These are phyloP conservation scores for Boechera retrofracta DNA, from an alignment of 345 rosid species.

Conservation along the genomic window DNA sequence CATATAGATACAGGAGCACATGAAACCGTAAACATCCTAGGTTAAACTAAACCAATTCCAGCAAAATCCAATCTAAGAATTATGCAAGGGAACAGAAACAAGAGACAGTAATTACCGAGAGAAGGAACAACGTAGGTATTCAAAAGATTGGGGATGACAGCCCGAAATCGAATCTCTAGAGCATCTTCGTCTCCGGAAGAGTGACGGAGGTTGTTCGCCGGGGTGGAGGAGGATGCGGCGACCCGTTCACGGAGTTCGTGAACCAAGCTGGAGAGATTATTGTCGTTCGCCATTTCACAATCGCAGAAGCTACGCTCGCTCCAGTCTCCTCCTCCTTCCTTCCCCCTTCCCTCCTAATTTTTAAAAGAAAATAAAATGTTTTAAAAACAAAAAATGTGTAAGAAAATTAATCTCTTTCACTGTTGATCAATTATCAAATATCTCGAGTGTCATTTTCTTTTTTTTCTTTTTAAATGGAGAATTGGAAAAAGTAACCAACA, in stretches of 20 bases:
- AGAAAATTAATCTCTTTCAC: no score
- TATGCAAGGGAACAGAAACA: conserved; percentile 4
- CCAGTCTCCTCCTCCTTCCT: conserved; percentile 3
- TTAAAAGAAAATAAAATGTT: conserved; percentile 17
- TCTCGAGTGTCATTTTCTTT: no score
- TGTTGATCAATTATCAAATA: no score
- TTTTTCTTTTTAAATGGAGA: no score
- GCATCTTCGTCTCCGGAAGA: conserved; percentile 58
- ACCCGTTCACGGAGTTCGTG: conserved; percentile 87
- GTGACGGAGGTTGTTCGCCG: conserved; percentile 44
- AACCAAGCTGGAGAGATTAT: conserved; percentile 69
- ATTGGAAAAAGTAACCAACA: no score
- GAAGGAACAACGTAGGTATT: conserved; percentile 80
- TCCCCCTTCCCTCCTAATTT: conserved; percentile 39
- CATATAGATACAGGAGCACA: not conserved
- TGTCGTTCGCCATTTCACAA: conserved; percentile 42
- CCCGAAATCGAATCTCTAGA: conserved; percentile 68
- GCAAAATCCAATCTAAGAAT: not conserved
- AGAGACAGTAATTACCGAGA: conserved; percentile 52
- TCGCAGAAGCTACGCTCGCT: conserved; percentile 27
- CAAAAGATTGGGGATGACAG: conserved; percentile 80
- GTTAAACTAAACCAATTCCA: conserved; percentile 24
- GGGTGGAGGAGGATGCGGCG: conserved; percentile 71
- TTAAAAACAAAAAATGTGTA: not conserved
- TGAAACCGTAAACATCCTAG: not conserved